These are phyloP conservation scores for Fistulifera pelliculosa DNA, from an alignment of 108 stramenopile genomes.

Conservation along the genomic window DNA sequence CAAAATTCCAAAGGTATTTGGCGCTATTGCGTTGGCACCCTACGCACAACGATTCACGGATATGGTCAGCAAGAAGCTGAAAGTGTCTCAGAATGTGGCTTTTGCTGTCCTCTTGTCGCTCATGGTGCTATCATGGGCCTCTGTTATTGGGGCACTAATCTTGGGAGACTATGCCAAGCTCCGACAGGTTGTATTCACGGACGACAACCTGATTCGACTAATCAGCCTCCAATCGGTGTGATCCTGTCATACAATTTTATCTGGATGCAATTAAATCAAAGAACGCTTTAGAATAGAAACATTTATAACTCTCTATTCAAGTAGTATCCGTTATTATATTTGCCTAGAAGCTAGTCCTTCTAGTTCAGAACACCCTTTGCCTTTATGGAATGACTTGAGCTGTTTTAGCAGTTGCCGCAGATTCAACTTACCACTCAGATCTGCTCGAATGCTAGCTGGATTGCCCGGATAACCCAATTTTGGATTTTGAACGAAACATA, in stretches of 20 bases:
- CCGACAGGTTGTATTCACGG: neutral
- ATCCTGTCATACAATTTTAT: too few relatives aligned
- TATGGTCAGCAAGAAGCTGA: neutral
- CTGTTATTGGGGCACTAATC: neutral
- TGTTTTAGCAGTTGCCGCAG: constrained; percentile 18
- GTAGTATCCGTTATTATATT: too few relatives aligned
- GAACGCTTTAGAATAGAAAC: too few relatives aligned
- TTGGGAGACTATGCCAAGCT: constrained; percentile 1
- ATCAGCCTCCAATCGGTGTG: too few relatives aligned
- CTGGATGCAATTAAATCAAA: too few relatives aligned
- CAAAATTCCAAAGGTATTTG: constrained; percentile 1
- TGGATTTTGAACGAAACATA: constrained; percentile 67
- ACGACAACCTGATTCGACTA: too few relatives aligned
- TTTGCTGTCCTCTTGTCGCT: neutral
- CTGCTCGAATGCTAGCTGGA: constrained; percentile 59
- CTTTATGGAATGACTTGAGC: constrained; percentile 11
- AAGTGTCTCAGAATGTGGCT: constrained; percentile 1
- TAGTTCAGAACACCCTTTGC: constrained; percentile 2
- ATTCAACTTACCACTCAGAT: constrained; percentile 24
- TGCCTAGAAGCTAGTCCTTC: too few relatives aligned
- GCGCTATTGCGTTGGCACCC: constrained; percentile 4
- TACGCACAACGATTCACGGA: neutral
- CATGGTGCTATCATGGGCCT: neutral
- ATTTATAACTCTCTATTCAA: too few relatives aligned
- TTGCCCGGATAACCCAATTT: constrained; percentile 61